A percentile compares a stretch with the other conserved stretches of the same genome.
Conservation (phyloP, 495 filamentous ascomycete genomes). For the Trichocladium uniseriatum region DNA sequence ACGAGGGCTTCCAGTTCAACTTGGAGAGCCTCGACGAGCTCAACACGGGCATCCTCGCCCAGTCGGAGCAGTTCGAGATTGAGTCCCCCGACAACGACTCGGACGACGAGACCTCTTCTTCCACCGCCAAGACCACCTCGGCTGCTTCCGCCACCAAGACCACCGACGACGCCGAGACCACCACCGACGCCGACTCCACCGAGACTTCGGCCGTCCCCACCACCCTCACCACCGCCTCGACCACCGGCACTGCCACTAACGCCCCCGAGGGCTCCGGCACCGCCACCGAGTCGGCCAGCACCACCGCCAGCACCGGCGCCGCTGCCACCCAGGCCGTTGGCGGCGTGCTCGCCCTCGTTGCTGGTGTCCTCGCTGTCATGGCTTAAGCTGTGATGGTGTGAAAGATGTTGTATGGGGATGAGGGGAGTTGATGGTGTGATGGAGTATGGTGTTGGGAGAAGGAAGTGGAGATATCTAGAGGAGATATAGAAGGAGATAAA, state of each 20-base stretch:
- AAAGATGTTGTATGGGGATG: too few species aligned
- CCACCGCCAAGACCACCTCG: neutral
- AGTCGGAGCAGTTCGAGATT: conserved; percentile 24
- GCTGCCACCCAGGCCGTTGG: conserved; percentile 7
- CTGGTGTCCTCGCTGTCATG: conserved; percentile 13
- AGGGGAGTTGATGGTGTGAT: too few species aligned
- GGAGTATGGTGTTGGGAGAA: too few species aligned
- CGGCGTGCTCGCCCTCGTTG: conserved; percentile 12
- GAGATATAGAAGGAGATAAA: too few species aligned
- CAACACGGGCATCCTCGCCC: conserved; percentile 25
- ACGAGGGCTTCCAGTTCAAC: conserved; percentile 24
- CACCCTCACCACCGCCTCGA: neutral
- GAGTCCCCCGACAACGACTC: neutral
- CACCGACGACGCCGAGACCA: neutral
- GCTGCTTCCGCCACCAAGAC: neutral
- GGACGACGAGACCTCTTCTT: conserved; percentile 3
- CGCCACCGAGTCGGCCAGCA: neutral
- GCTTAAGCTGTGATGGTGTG: conserved; percentile 5
- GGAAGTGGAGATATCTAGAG: too few species aligned
- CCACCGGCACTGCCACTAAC: neutral
- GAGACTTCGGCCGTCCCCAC: neutral
- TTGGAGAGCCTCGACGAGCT: conserved; percentile 16
- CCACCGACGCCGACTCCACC: neutral
- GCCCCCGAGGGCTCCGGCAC: neutral
- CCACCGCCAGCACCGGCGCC: neutral